Conservation (phyloP, 176 grass and related monocot species). For the Avena insularis region DNA sequence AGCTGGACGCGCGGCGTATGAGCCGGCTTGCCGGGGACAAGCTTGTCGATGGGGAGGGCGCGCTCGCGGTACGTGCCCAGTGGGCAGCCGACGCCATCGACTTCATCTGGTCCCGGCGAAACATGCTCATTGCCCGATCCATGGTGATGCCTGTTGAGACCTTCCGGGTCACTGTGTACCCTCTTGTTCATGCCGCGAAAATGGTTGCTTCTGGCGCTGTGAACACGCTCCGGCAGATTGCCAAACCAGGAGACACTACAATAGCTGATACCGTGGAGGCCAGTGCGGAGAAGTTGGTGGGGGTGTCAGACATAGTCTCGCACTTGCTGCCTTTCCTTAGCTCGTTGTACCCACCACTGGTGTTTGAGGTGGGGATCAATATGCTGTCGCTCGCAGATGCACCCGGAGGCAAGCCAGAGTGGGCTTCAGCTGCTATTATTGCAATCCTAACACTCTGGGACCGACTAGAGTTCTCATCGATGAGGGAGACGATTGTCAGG, state of each 20-base stretch:
- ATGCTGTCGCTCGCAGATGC: conserved; percentile 93
- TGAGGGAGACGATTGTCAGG: conserved; percentile 91
- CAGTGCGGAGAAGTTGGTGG: conserved; percentile 86
- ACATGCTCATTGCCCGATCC: conserved; percentile 77
- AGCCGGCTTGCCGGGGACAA: conserved; percentile 92
- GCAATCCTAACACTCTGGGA: conserved; percentile 95
- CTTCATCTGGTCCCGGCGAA: conserved; percentile 81
- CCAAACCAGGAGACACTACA: conserved; percentile 64
- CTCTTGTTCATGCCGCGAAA: conserved; percentile 86
- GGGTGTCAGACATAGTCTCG: conserved; percentile 87
- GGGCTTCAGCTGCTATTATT: conserved; percentile 93
- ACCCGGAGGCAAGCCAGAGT: conserved; percentile 96
- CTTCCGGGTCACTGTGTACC: conserved; percentile 81
- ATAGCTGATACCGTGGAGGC: conserved; percentile 46
- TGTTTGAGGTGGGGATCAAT: conserved; percentile 99
- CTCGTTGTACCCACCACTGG: conserved; percentile 82
- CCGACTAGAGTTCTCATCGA: conserved; percentile 95
- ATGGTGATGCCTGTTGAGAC: conserved; percentile 91
- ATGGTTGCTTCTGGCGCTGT: conserved; percentile 86
- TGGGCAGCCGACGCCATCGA: conserved; percentile 82
- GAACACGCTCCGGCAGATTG: conserved; percentile 66
- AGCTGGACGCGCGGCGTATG: conserved; percentile 93
- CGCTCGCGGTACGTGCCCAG: conserved; percentile 85
- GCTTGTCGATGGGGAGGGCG: conserved; percentile 87
- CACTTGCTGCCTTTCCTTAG: conserved; percentile 94